These are phyloP conservation scores for Tanacetum coccineum DNA, from an alignment of 129 eudicot species.

Conservation along the genomic window DNA sequence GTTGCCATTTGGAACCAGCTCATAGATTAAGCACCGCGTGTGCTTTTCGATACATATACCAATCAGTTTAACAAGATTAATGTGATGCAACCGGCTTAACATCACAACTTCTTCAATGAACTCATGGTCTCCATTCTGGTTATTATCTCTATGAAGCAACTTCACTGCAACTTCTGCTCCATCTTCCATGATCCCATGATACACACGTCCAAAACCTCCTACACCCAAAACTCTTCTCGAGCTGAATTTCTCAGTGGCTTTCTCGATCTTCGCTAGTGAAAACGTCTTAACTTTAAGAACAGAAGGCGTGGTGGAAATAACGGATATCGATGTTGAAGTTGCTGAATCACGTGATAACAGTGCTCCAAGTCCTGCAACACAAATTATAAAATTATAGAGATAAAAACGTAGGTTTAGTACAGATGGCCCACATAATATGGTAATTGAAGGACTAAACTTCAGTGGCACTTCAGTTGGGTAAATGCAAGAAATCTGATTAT, in stretches of 20 bases:
- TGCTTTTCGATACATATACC: constrained; percentile 11
- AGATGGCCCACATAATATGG: not conserved
- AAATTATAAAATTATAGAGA: not conserved
- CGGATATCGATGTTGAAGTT: constrained; percentile 55
- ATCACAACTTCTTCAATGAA: constrained; percentile 19
- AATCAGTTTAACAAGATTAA: constrained; percentile 16
- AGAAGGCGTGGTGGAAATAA: constrained; percentile 63
- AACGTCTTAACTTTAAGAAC: constrained; percentile 69
- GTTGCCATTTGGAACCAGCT: constrained; percentile 79
- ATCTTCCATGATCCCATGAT: constrained; percentile 17
- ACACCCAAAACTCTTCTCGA: constrained; percentile 18
- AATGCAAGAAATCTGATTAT: too few relatives aligned
- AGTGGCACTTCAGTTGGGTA: not conserved
- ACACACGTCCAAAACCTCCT: constrained; percentile 12
- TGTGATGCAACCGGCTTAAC: constrained; percentile 61
- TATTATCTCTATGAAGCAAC: constrained; percentile 11
- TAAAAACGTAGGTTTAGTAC: not conserved
- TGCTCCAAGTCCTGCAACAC: constrained; percentile 65
- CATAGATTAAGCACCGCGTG: constrained; percentile 31
- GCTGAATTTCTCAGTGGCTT: constrained; percentile 26
- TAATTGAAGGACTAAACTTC: not conserved
- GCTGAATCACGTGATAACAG: constrained; percentile 54
- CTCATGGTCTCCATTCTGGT: constrained; percentile 16
- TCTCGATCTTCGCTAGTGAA: constrained; percentile 46
- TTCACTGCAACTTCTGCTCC: constrained; percentile 16